Base-by-base conservation (phyloP, 2,329 filamentous ascomycete species). In the Cordyceps tenuipes region DNA sequence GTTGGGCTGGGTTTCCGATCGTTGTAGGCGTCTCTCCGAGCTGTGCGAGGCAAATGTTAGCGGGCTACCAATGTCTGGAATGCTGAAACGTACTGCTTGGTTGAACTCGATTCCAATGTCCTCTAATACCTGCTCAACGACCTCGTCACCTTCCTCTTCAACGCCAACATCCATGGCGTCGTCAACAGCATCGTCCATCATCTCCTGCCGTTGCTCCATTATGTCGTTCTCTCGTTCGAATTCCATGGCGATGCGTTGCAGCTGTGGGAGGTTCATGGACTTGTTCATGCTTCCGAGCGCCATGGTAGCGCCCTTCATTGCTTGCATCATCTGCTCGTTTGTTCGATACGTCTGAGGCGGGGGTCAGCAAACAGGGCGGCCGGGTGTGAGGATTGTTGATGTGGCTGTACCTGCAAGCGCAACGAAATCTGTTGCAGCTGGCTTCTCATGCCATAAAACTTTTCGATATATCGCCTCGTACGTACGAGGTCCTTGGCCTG, bases 281-380 rank as follows among this genome's bases (percentile, higher is more conserved):
- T 89, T 84, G 75, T 99, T 99, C 94, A 99, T 99, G 77, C 89
- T 95, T 59, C 92, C 91, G 8, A 99, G 79, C 3, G 96, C 87
- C 75, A 88, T 86, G 1, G 94, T 97, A 5, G 94, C 94, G 39
- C 94, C 94, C 75, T 97, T 99, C 94, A 99, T 97, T 9, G 92
- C 94, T 75, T 96, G 91, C 92, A 97, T 97, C 94, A 99, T 99
- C 75, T 97, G 93, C 74, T 99, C 94, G 74, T 99, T 99, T 66
- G 92, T 97, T 65, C 94, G 87, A 65, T 97, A 93, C 54, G 94
- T 99, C 90, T 96, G 68, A 13, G 36, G 43, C 19, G 48, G 48
- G 41, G 23, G 26, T 17, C 10, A 48, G 36, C 57, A 19, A 43
- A 39, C 29, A 41, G 1, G 9, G 60, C 68, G 53, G 15, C 19